Conservation (phyloP, 768 basidiomycete genomes). For the Boletellus sp. region DNA sequence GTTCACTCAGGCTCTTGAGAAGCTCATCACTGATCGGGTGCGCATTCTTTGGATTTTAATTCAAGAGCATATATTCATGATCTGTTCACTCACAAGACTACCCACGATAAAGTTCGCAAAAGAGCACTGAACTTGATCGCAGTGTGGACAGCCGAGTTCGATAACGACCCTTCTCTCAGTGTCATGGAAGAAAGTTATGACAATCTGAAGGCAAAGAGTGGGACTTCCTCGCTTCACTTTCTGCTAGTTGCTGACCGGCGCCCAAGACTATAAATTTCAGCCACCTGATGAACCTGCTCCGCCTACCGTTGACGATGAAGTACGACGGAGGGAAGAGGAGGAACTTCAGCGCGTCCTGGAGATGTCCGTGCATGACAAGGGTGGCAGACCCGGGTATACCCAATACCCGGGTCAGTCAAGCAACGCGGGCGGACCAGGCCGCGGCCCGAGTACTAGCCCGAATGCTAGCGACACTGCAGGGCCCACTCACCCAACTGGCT, state of each 20-base stretch:
- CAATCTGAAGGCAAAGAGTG: conserved; percentile 78
- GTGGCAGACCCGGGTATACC: conserved; percentile 63
- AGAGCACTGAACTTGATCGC: conserved; percentile 70
- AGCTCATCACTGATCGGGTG: conserved; percentile 85
- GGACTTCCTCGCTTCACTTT: conserved; percentile 9
- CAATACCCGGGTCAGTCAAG: conserved; percentile 39
- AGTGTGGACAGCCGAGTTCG: conserved; percentile 83
- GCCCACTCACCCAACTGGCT: conserved; percentile 48
- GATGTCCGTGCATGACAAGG: conserved; percentile 89
- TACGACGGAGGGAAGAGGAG: conserved; percentile 84
- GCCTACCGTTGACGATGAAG: conserved; percentile 71
- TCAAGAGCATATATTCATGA: conserved; percentile 10
- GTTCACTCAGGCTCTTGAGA: conserved; percentile 87
- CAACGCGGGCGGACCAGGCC: conserved; percentile 35
- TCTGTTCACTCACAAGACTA: conserved; percentile 51
- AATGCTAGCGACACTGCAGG: conserved; percentile 17
- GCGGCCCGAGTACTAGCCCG: conserved; percentile 20
- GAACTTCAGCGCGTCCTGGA: conserved; percentile 91
- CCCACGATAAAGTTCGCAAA: conserved; percentile 86
- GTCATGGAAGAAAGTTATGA: conserved; percentile 91
- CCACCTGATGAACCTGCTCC: conserved; percentile 59
- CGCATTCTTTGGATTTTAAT: conserved; percentile 17
- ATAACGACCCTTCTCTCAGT: conserved; percentile 72
- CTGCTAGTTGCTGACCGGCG: conserved; percentile 10
- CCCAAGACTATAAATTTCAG: conserved; percentile 69